These are phyloP conservation scores for Nephelium lappaceum DNA, from an alignment of 345 rosid genomes.

Conservation along the genomic window DNA sequence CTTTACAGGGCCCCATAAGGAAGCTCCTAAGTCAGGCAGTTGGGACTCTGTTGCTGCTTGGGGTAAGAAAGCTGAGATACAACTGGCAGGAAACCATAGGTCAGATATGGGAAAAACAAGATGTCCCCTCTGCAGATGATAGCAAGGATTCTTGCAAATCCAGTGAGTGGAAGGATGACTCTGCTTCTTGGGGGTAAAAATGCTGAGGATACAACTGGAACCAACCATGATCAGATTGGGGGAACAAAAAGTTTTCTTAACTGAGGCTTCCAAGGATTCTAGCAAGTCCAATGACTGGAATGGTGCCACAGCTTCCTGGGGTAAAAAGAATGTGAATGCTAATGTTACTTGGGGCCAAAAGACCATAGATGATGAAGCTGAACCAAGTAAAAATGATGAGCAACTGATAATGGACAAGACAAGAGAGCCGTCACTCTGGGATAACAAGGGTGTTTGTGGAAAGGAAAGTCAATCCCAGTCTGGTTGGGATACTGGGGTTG, in stretches of 20 bases:
- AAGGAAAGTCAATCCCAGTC: not conserved
- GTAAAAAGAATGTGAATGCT: constrained; percentile 1
- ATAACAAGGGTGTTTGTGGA: not conserved
- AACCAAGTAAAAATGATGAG: not conserved
- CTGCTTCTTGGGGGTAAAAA: not conserved
- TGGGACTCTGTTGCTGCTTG: constrained; percentile 33
- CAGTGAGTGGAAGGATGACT: not conserved
- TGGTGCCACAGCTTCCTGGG: not conserved
- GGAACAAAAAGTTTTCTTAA: constrained; percentile 10
- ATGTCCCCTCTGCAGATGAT: not conserved
- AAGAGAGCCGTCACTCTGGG: constrained; percentile 3
- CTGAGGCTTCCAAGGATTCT: constrained; percentile 1
- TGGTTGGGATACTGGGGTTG: constrained; percentile 22
- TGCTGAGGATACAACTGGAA: not conserved
- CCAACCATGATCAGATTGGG: constrained; percentile 26
- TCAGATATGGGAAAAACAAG: constrained; percentile 37
- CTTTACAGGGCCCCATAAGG: not conserved
- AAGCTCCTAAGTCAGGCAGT: constrained; percentile 29
- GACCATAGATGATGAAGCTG: not conserved
- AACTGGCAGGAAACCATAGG: constrained; percentile 18
- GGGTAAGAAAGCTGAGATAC: constrained; percentile 28
- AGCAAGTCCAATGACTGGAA: constrained; percentile 6
- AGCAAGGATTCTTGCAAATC: constrained; percentile 18
- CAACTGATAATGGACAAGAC: not conserved
- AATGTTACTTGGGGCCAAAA: constrained; percentile 5